A percentile compares a stretch with the other conserved stretches of the same genome.
Evolutionary conservation across 169 alveolate genomes (phyloP).

Genomic region (Cytauxzoon felis): DNA sequence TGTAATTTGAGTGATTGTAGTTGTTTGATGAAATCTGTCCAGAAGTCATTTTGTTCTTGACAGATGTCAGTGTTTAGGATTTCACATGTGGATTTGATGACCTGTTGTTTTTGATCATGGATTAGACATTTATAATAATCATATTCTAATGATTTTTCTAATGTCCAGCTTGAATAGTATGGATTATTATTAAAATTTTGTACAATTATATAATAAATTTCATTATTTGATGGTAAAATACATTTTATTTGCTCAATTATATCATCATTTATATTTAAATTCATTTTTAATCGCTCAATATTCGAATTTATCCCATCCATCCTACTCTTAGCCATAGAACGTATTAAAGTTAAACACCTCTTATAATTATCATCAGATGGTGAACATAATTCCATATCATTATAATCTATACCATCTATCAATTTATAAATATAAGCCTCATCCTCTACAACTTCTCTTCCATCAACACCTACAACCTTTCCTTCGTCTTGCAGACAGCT

Average conservation of each 20-base stretch:
- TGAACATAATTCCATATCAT: no score
- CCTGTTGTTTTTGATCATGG: constrained; percentile 29
- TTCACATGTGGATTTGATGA: constrained; percentile 2
- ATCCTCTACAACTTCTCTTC: no score
- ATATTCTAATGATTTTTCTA: constrained; percentile 42
- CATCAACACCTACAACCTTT: no score
- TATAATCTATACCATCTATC: no score
- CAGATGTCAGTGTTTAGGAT: background rate
- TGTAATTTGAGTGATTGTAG: no score
- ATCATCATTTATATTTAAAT: background rate
- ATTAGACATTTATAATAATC: constrained; percentile 7
- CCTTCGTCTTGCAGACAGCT: no score
- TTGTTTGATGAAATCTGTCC: background rate
- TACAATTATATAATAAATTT: constrained; percentile 28
- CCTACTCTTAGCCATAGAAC: background rate
- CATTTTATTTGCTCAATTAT: background rate
- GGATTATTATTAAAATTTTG: constrained; percentile 33
- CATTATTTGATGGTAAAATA: constrained; percentile 13
- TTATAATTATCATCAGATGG: background rate
- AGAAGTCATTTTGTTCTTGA: background rate
- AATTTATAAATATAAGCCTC: no score
- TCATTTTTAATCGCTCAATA: no score
- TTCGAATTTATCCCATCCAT: no score
- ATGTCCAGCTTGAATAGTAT: constrained; percentile 44
- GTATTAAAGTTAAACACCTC: no score